Percentiles rank a stretch among this genome's conserved stretches.
These are phyloP conservation scores for Pythium aquatile DNA, from an alignment of 352 stramenopile genomes.

Conservation along the genomic window DNA sequence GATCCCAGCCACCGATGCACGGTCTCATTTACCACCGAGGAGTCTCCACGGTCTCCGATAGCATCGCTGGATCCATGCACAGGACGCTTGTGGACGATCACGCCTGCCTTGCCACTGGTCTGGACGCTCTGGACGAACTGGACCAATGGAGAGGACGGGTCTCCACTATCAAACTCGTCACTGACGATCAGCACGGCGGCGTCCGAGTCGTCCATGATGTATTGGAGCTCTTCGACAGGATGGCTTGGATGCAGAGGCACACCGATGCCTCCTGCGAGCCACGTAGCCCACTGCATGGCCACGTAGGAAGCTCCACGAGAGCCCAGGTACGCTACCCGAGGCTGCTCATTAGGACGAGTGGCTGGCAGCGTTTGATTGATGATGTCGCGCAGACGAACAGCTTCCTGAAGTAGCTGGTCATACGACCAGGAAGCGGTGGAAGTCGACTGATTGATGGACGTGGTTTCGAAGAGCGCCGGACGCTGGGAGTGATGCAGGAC, in stretches of 20 bases:
- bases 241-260: conserved; percentile 65
- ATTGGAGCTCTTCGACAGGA: conserved; percentile 63
- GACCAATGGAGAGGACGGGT: conserved; percentile 12
- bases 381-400: conserved; percentile 34
- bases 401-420: conserved; percentile 37
- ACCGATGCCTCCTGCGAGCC: conserved; percentile 59
- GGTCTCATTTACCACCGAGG: conserved; percentile 8
- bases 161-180: conserved; percentile 29
- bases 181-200: conserved; percentile 48
- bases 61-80: background rate
- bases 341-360: background rate
- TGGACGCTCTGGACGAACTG: conserved; percentile 10
- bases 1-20: conserved; percentile 40
- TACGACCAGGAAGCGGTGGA: conserved; percentile 39
- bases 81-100: conserved; percentile 1
- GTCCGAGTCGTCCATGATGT: conserved; percentile 64
- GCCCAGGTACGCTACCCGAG: conserved; percentile 42
- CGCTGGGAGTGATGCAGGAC: conserved; percentile 25
- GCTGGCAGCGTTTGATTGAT: conserved; percentile 19
- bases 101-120: background rate
- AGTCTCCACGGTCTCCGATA: background rate
- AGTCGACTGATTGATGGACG: background rate
- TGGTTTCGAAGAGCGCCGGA: conserved; percentile 21
- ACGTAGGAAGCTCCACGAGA: conserved; percentile 53
- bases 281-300: conserved; percentile 73